Base-by-base conservation (phyloP, 495 filamentous ascomycete genomes). In the Tuber indicum region DNA sequence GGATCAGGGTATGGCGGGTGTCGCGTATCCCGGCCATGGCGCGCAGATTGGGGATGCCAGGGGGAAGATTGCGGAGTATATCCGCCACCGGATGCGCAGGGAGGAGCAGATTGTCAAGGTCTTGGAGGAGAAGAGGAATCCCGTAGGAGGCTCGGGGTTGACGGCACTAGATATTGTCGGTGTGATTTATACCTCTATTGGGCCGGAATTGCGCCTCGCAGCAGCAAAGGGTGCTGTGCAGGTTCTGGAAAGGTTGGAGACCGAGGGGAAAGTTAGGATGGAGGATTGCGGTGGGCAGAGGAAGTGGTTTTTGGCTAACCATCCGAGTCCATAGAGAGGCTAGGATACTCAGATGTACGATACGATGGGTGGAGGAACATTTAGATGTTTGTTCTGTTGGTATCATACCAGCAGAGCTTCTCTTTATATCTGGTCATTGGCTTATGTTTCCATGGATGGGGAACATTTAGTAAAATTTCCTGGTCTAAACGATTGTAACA, bases 11-110 rank as follows among this genome's bases (percentile, higher is more conserved):
- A 49, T 76, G 9, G 44, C 75, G 7, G 92, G 92, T 1, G 87
- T 89, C n/a, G 94, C 89, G 6, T 98, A 97, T 83, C 96, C 96
- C 0, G 96, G 91, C 1, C 96, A 99, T 82, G 96, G 96, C 1
- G 86, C 88, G 21, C 90, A 95, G 19, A 84, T 98, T 19, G 87
- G 89, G 62, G 89, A 93, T 71, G 91, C 90, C 0, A 86, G 83
- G 58, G 84, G 82, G 26, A 94, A 89, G 80, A 89, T 97, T 47
- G 75, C 83, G 19, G 93, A 97, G 84, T 99, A 98, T 82, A 92
- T 97, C 71, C 83, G 85, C 77, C 96, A 99, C 85, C 87, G 95
- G 32, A 86, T 90, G 83, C 86, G 90, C 85, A 87, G 96, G 44
- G 96, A 99, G 84, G 87, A 90, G 44, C 93, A 99, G 84, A 89